These are phyloP conservation scores for Oenanthe sinensis DNA, from an alignment of 129 eudicot species.

Conservation along the genomic window DNA sequence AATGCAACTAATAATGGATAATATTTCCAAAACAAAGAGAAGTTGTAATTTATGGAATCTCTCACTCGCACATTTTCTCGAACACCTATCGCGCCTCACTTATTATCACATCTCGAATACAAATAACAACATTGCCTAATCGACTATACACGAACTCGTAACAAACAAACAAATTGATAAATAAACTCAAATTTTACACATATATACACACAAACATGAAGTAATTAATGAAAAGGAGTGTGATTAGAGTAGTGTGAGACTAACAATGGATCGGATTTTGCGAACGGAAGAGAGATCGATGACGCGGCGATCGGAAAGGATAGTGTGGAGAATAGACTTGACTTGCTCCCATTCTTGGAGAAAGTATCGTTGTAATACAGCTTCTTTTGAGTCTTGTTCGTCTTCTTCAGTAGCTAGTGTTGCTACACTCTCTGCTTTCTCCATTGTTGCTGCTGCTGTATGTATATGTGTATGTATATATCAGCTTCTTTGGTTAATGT, in stretches of 20 bases:
- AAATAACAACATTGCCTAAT: too few species aligned
- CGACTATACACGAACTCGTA: too few species aligned
- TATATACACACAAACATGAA: too few species aligned
- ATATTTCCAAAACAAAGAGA: too few species aligned
- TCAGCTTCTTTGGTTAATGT: too few species aligned
- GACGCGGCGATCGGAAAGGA: slow-evolving; percentile 55
- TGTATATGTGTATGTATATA: not conserved
- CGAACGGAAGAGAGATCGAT: slow-evolving; percentile 64
- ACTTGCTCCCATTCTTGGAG: slow-evolving; percentile 84
- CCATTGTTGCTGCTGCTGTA: not conserved
- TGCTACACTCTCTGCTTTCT: not conserved
- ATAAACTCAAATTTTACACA: too few species aligned
- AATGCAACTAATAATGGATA: too few species aligned
- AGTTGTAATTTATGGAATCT: too few species aligned
- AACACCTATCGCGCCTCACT: too few species aligned
- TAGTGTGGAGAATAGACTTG: slow-evolving; percentile 66
- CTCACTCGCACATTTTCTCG: too few species aligned
- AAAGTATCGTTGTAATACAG: slow-evolving; percentile 63
- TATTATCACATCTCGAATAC: too few species aligned
- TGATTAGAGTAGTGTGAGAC: not conserved
- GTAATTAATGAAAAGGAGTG: not conserved
- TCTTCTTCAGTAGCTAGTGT: slow-evolving; percentile 39
- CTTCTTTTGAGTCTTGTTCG: slow-evolving; percentile 60
- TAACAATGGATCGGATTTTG: slow-evolving; percentile 87
- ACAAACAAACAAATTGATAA: too few species aligned